Evolutionary conservation across 225 moss, liverwort and hornwort species (phyloP), one percentile per base, ranked within the genome.

Genomic region (Anthoceros angustus): DNA sequence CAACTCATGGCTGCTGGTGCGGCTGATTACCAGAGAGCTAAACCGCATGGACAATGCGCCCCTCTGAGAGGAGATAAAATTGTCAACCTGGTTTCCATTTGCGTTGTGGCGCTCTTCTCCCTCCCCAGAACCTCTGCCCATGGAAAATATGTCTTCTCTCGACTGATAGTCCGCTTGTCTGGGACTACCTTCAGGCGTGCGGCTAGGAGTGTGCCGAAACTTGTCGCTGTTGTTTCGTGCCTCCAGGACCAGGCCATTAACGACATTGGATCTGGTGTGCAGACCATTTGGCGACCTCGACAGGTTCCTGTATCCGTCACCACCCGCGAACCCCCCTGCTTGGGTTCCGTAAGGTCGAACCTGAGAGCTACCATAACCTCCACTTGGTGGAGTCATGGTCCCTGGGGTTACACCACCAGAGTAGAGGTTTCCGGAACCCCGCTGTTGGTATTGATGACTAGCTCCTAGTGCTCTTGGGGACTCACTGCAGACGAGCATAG

Each of bases 1-100:
- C 55, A 55, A 55, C 14, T 55, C 55, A 55, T 55, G 55, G 55
- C 55, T 55, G 55, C 55, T 55, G 18, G 55, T 55, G n/a, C 55
- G 55, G n/a, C 55, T 55, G 18, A 55, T 55, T 18, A 55, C 55
- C 18, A 12, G 55, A 20, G 55, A 55, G 14, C 10, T 55, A 55
- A 55, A 23, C 55, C 55, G 55, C 55, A 18, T 55, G 18, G 55
- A 23, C 7, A 16, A 46, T 46, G 55, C 18, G 6, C 55, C 55
- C 23, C 55, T 20, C 0, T 15, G 55, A 0, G 55, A 23, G 14
- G 55, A 20, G 55, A 55, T 23, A 55, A 55, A 55, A 55, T 20
- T 55, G 55, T 55, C 55, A 20, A 55, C 55, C 55, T 55, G 55
- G 4, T 20, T 55, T 9, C 55, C 55, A 55, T 55, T 55, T 15